Conservation (phyloP, 768 basidiomycete species). For the Termitomyces sp. region DNA sequence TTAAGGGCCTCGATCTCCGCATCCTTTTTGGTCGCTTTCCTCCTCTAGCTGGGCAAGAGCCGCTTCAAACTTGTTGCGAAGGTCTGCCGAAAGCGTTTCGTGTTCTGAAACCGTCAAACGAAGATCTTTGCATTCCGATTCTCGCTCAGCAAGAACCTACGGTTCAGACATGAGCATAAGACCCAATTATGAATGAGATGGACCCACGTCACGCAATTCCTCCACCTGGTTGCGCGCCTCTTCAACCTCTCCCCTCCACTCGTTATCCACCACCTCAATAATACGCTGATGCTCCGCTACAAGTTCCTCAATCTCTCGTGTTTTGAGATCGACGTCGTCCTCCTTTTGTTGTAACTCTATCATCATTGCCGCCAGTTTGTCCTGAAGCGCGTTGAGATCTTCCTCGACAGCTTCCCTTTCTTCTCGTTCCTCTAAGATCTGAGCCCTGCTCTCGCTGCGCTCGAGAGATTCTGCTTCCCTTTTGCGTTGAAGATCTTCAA, state of each 20-base stretch:
- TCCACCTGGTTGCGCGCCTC: conserved; percentile 77
- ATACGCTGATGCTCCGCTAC: conserved; percentile 71
- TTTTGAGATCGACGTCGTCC: conserved; percentile 80
- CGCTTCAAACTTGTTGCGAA: conserved; percentile 72
- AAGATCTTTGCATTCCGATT: conserved; percentile 73
- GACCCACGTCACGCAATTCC: conserved; percentile 69
- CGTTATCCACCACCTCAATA: conserved; percentile 71
- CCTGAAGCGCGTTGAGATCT: conserved; percentile 66
- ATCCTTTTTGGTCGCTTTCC: conserved; percentile 80
- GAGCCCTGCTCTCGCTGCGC: conserved; percentile 69
- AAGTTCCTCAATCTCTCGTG: conserved; percentile 74
- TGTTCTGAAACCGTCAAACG: conserved; percentile 73
- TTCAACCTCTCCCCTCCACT: conserved; percentile 87
- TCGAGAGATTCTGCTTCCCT: conserved; percentile 63
- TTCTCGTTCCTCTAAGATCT: conserved; percentile 68
- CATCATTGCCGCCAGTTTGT: conserved; percentile 74
- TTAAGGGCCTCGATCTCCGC: conserved; percentile 71
- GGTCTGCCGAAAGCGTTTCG: conserved; percentile 65
- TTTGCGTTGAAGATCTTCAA: conserved; percentile 64
- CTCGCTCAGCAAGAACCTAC: conserved; percentile 75
- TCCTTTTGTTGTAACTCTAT: conserved; percentile 87
- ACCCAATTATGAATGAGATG: neutral
- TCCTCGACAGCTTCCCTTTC: conserved; percentile 80
- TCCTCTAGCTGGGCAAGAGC: conserved; percentile 73
- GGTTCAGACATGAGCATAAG: conserved; percentile 5